Conservation (phyloP, 139 green algal species). For the Volvox reticuliferus region DNA sequence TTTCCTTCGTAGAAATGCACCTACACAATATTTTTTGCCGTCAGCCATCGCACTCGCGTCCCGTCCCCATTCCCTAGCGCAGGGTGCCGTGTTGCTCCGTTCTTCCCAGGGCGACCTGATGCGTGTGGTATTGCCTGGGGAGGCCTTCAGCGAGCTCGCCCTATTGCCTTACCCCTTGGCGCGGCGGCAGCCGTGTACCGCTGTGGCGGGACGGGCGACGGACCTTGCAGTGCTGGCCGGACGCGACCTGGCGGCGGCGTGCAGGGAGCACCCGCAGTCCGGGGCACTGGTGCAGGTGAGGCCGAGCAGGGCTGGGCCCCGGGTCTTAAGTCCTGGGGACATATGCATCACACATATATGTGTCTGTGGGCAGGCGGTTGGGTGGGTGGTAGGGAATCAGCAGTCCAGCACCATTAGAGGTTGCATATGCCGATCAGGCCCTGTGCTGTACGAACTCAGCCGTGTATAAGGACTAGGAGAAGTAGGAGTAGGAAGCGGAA, state of each 20-base stretch:
- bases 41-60: background rate
- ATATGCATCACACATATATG: too few species aligned
- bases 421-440: too few species aligned
- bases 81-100: slow-evolving; percentile 15
- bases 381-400: too few species aligned
- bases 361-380: too few species aligned
- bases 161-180: slow-evolving; percentile 32
- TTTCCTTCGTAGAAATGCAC: too few species aligned
- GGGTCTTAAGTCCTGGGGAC: too few species aligned
- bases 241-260: slow-evolving; percentile 35
- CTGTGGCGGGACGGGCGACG: background rate
- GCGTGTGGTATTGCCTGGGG: background rate
- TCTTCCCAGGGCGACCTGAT: background rate
- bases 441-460: too few species aligned
- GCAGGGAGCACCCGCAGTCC: slow-evolving; percentile 13
- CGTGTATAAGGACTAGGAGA: too few species aligned
- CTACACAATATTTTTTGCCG: too few species aligned
- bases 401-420: too few species aligned
- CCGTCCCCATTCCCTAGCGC: background rate
- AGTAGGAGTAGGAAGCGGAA: too few species aligned
- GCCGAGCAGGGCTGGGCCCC: too few species aligned
- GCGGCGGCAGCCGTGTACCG: background rate
- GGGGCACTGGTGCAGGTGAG: slow-evolving; percentile 36
- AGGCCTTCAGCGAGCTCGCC: slow-evolving; percentile 21
- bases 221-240: slow-evolving; percentile 35